phyloP scores from a whole-genome alignment of 805 yeast species.

The Candida verbasci region DNA sequence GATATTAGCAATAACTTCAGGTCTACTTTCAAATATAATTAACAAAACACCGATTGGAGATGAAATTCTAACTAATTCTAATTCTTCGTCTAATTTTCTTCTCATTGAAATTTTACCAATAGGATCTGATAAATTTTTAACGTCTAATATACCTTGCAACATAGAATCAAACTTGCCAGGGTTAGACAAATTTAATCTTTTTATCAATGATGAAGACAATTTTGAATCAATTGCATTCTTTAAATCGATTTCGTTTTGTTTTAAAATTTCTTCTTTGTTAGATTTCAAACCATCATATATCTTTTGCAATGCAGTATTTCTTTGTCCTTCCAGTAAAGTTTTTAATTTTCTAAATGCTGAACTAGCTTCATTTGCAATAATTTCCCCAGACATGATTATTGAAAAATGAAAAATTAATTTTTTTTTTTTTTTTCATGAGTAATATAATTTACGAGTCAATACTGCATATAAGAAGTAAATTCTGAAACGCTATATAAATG shows the following conservation, averaged over 20 bases:
- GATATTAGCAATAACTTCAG: slow-evolving; percentile 97
- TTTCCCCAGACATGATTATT: slow-evolving; percentile 43
- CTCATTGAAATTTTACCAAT: slow-evolving; percentile 85
- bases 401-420: not conserved
- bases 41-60: slow-evolving; percentile 93
- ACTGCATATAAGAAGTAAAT: too few species aligned
- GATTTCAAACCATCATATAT: slow-evolving; percentile 66
- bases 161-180: slow-evolving; percentile 87
- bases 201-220: slow-evolving; percentile 67
- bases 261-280: slow-evolving; percentile 57
- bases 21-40: slow-evolving; percentile 93
- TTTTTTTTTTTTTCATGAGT: slow-evolving; percentile 1
- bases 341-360: slow-evolving; percentile 80
- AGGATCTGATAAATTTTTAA: slow-evolving; percentile 85
- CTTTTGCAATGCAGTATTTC: slow-evolving; percentile 67
- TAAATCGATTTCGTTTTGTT: slow-evolving; percentile 74
- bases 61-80: slow-evolving; percentile 75
- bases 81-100: slow-evolving; percentile 82
- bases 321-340: slow-evolving; percentile 65
- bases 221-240: slow-evolving; percentile 58
- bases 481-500: too few species aligned
- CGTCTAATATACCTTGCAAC: slow-evolving; percentile 93
- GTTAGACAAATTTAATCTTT: slow-evolving; percentile 76
- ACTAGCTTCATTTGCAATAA: slow-evolving; percentile 77
- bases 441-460: too few species aligned